Conservation (phyloP, 352 stramenopile genomes). For the Globisporangium iwayamae region DNA sequence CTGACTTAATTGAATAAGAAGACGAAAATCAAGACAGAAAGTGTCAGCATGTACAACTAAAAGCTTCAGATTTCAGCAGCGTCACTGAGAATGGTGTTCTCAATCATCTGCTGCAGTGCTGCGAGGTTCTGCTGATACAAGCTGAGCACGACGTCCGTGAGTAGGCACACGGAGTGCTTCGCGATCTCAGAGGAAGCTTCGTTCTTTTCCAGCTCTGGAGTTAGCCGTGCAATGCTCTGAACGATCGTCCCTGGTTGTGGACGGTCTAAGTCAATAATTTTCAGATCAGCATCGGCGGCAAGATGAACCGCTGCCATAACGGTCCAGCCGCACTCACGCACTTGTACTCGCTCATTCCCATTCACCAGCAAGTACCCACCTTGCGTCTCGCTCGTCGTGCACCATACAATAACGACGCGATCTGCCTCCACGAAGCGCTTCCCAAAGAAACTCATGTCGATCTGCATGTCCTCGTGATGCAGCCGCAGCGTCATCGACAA, state of each 20-base stretch:
- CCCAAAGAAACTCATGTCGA: background rate
- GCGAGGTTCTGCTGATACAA: conserved; percentile 10
- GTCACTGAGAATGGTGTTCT: conserved; percentile 4
- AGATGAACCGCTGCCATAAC: background rate
- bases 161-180: background rate
- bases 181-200: background rate
- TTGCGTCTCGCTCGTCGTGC: background rate
- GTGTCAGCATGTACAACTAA: too few relatives aligned
- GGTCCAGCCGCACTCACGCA: conserved; percentile 4
- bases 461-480: background rate
- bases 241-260: background rate
- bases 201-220: background rate
- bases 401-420: conserved; percentile 9
- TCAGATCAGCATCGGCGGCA: background rate
- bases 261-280: background rate
- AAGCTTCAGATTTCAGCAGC: too few relatives aligned
- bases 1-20: too few relatives aligned
- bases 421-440: conserved; percentile 9
- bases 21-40: too few relatives aligned
- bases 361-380: background rate
- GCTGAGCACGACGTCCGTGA: conserved; percentile 14
- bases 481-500: conserved; percentile 4
- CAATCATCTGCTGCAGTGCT: conserved; percentile 10
- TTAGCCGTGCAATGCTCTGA: conserved; percentile 7
- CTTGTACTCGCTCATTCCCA: background rate